These are phyloP conservation scores for Liriodendron chinense DNA, from an alignment of 164 flowering plant genomes.

Conservation along the genomic window DNA sequence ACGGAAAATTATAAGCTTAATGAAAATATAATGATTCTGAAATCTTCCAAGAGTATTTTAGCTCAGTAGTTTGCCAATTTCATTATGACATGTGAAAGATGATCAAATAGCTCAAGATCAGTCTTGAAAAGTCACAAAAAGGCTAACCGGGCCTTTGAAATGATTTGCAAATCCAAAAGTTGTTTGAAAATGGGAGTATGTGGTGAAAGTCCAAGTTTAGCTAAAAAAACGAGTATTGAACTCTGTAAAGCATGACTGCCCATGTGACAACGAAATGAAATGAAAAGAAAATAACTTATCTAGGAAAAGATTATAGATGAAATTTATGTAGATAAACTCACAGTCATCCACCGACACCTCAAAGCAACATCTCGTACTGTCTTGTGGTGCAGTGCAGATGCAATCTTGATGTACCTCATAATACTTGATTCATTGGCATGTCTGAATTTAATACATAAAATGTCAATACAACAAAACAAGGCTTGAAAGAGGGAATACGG, in stretches of 20 bases:
- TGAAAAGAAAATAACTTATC: not conserved
- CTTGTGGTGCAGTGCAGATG: conserved; percentile 72
- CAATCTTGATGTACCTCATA: conserved; percentile 81
- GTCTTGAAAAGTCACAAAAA: not conserved
- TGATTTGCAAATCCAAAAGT: not conserved
- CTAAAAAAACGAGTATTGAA: not conserved
- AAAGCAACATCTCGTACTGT: conserved; percentile 97
- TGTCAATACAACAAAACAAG: not conserved
- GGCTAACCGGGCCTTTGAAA: not conserved
- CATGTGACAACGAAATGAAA: not conserved
- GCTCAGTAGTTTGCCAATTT: not conserved
- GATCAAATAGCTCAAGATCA: not conserved
- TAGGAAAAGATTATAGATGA: not conserved
- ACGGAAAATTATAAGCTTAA: not conserved
- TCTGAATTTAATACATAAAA: conserved; percentile 34
- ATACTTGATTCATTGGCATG: conserved; percentile 71
- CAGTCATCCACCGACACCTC: conserved; percentile 93
- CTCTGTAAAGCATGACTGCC: not conserved
- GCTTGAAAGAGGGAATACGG: not conserved
- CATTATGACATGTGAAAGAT: not conserved
- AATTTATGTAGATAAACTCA: conserved; percentile 28
- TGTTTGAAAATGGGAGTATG: not conserved
- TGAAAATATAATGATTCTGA: not conserved
- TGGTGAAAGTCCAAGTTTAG: not conserved
- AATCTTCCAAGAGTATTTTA: not conserved